Evolutionary conservation across 768 basidiomycete species (phyloP).

Genomic region (Tylopilus balloui): DNA sequence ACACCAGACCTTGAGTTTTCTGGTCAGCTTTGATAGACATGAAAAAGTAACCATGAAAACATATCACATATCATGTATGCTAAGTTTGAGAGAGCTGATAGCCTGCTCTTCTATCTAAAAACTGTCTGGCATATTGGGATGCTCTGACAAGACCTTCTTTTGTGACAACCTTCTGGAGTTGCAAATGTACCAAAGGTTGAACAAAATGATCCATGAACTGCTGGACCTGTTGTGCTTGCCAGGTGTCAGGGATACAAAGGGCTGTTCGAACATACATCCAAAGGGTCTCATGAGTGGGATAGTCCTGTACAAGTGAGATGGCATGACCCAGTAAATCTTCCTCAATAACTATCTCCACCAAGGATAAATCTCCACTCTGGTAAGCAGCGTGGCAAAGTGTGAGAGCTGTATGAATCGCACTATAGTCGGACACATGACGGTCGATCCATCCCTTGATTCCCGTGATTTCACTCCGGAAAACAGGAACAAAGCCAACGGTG

Average conservation of each 20-base stretch:
- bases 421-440: conserved; percentile 62
- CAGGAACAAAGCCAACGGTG: conserved; percentile 16
- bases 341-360: conserved; percentile 3
- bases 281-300: conserved; percentile 56
- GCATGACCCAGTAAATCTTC: conserved; percentile 37
- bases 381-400: conserved; percentile 28
- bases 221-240: not conserved
- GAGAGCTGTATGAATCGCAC: conserved; percentile 54
- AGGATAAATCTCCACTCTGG: conserved; percentile 1
- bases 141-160: not conserved
- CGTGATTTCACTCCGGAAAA: conserved; percentile 39
- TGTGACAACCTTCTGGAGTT: not conserved
- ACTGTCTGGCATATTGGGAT: conserved; percentile 8
- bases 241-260: conserved; percentile 1
- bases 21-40: no score
- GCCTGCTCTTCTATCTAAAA: conserved; percentile 5
- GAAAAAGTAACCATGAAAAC: not conserved
- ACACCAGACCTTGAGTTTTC: no score
- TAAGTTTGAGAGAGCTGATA: not conserved
- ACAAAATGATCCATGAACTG: conserved; percentile 17
- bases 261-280: conserved; percentile 46
- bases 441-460: conserved; percentile 51
- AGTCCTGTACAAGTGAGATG: conserved; percentile 43
- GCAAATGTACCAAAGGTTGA: conserved; percentile 11
- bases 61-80: not conserved